Conservation (phyloP, 495 filamentous ascomycete species). For the Lepraria neglecta region DNA sequence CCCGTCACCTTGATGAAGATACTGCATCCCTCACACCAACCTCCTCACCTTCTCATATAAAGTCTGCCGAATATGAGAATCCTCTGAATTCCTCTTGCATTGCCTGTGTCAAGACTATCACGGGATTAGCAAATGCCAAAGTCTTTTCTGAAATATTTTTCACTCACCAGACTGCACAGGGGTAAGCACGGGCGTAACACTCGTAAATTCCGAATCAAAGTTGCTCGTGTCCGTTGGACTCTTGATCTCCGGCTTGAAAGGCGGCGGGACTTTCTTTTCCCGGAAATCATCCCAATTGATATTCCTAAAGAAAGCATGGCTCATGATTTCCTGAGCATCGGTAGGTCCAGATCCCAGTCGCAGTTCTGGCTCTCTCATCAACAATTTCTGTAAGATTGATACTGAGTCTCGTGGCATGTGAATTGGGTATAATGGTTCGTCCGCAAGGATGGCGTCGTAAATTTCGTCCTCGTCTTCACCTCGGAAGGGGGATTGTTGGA, state of each 20-base stretch:
- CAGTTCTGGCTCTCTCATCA: slow-evolving; percentile 90
- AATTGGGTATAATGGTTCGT: slow-evolving; percentile 96
- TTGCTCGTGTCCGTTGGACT: slow-evolving; percentile 96
- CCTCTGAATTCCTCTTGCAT: slow-evolving; percentile 99
- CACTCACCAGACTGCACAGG: slow-evolving; percentile 92
- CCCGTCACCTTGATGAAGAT: background rate
- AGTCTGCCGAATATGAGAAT: slow-evolving; percentile 90
- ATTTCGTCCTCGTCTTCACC: slow-evolving; percentile 99
- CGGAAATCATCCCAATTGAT: slow-evolving; percentile 99
- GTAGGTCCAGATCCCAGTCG: slow-evolving; percentile 90
- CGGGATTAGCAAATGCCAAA: slow-evolving; percentile 20
- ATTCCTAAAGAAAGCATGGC: slow-evolving; percentile 94
- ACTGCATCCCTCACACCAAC: background rate
- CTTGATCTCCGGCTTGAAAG: slow-evolving; percentile 83
- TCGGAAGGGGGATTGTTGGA: slow-evolving; percentile 97
- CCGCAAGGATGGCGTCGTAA: slow-evolving; percentile 96
- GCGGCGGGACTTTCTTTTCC: slow-evolving; percentile 81
- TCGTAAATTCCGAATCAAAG: slow-evolving; percentile 98
- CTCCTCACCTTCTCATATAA: slow-evolving; percentile 36
- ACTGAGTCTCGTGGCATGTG: slow-evolving; percentile 99
- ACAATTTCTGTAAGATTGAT: slow-evolving; percentile 93
- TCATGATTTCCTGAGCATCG: slow-evolving; percentile 99
- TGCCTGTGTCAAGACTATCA: slow-evolving; percentile 82
- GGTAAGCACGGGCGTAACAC: slow-evolving; percentile 93
- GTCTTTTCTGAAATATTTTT: background rate